Evolutionary conservation across 805 yeast species (phyloP).

Genomic region (Candida nanaspora): DNA sequence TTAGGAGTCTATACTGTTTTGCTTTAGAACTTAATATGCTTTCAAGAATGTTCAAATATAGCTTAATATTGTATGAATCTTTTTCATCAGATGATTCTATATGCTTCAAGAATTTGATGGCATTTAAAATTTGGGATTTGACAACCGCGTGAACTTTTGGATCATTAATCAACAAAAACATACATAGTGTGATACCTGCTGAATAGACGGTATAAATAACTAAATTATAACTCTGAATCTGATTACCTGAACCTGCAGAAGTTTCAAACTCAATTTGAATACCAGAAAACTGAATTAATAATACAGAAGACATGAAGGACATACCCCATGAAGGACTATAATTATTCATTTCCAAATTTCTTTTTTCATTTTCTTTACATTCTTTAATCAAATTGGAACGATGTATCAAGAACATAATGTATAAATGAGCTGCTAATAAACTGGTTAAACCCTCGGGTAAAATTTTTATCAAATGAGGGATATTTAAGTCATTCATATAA

Average conservation of each 20-base stretch:
- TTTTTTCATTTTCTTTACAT: background rate
- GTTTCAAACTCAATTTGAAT: background rate
- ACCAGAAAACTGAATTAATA: background rate
- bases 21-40: background rate
- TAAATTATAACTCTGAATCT: background rate
- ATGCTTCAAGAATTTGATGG: background rate
- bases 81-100: background rate
- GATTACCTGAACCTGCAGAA: background rate
- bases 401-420: background rate
- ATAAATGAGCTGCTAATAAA: background rate
- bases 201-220: background rate
- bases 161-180: background rate
- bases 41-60: background rate
- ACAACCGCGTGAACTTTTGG: background rate
- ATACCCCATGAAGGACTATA: constrained; percentile 71
- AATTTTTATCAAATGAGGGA: background rate
- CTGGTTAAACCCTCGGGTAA: background rate
- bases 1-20: background rate
- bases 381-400: background rate
- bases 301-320: constrained; percentile 42
- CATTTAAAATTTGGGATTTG: background rate
- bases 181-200: background rate
- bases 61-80: background rate
- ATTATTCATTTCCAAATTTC: constrained; percentile 23
- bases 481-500: background rate